Conservation (phyloP, 2,329 filamentous ascomycete species). For the Sporothrix pseudoabietina region DNA sequence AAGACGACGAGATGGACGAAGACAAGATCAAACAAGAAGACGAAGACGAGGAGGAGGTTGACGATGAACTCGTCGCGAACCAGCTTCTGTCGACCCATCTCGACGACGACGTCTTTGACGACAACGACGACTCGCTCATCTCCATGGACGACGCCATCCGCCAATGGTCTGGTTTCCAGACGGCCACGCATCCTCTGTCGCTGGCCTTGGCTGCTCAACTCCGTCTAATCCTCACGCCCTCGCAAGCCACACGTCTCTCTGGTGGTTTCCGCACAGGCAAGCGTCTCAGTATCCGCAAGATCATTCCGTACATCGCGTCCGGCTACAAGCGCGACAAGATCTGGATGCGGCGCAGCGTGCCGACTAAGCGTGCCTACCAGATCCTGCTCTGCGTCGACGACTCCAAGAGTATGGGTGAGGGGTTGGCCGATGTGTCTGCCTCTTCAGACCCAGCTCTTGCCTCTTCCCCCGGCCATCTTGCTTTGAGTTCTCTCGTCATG, state of each 20-base stretch:
- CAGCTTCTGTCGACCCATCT: slow-evolving; percentile 73
- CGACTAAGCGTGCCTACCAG: slow-evolving; percentile 93
- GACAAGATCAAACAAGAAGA: slow-evolving; percentile 52
- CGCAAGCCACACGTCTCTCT: slow-evolving; percentile 91
- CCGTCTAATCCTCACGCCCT: slow-evolving; percentile 91
- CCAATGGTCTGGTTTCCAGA: slow-evolving; percentile 85
- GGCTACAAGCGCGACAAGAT: slow-evolving; percentile 99
- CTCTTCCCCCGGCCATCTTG: slow-evolving; percentile 66
- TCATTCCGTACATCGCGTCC: slow-evolving; percentile 98
- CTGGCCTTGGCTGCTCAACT: slow-evolving; percentile 91
- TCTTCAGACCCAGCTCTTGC: slow-evolving; percentile 43
- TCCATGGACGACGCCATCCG: slow-evolving; percentile 62
- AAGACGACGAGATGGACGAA: slow-evolving; percentile 25
- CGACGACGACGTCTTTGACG: slow-evolving; percentile 40
- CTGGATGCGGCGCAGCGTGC: slow-evolving; percentile 93
- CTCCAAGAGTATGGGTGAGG: slow-evolving; percentile 87
- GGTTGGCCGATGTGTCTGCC: not conserved
- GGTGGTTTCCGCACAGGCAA: slow-evolving; percentile 97
- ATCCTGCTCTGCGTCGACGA: slow-evolving; percentile 98
- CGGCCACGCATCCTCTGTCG: slow-evolving; percentile 80
- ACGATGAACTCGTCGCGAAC: slow-evolving; percentile 57
- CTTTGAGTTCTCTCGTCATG: slow-evolving; percentile 92
- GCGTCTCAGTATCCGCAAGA: slow-evolving; percentile 97
- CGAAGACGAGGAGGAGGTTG: slow-evolving; percentile 53
- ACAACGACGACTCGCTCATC: slow-evolving; percentile 48